Evolutionary conservation across 2,329 filamentous ascomycete genomes (phyloP), one percentile per base, ranked within the genome.

Genomic region (Aspergillus costaricaensis): DNA sequence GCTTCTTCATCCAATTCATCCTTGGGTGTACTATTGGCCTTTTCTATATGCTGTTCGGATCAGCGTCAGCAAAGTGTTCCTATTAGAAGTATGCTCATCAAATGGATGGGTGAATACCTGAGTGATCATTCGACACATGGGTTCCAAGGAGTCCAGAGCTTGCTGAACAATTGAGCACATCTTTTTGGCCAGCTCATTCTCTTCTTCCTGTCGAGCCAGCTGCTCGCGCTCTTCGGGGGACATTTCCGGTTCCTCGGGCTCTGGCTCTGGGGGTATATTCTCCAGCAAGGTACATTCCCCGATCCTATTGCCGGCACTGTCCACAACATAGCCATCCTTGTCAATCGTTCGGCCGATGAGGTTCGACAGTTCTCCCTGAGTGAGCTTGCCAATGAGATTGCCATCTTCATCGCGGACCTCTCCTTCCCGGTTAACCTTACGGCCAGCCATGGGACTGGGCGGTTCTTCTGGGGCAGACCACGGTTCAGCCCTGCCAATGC

Each of bases 1-100:
- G 90, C 85, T 70, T 96, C 91, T 74, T 96, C 92, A 71, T 96
- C 92, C 21, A 94, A 88, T 68, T 96, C 92, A 5, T 96, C 91
- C 76, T 91, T 90, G 47, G 90, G 89, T 32, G 89, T 91, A 65
- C 86, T 85, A 76, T 96, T 91, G 36, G 91, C 91, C 57, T 83
- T 83, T 68, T 96, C 91, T 68, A 96, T 90, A 79, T 89, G 85
- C 85, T 91, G 64, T 50, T 27, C 3, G 25, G 32, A n/a, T 10
- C 14, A 15, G 9, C 14, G 39, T 47, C 15, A 52, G 38, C 3
- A 62, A 17, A 19, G 12, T 41, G 12, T 15, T 63, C 62, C 61
- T 57, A 64, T 10, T 55, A 65, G 43, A 14, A 14, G 57, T 25
- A 15, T 41, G 60, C 9, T 30, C 17, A 7, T 25, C 2, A 7